Base-by-base conservation (phyloP, 2,329 filamentous ascomycete genomes). In the Seiridium unicorne region DNA sequence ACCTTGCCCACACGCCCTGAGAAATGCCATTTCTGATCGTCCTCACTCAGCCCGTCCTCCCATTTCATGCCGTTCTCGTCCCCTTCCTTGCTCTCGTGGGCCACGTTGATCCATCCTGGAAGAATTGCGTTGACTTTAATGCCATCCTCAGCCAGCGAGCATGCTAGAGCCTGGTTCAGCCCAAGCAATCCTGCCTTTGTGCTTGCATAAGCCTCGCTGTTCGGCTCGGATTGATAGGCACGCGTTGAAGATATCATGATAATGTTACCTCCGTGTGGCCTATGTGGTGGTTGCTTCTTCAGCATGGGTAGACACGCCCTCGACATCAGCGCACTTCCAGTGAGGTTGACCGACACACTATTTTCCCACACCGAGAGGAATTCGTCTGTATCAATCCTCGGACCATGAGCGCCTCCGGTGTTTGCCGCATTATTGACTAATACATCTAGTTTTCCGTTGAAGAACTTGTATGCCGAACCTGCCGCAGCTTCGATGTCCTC, bases 51-150 rank as follows among this genome's bases (percentile, higher is more conserved):
- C 0, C 76, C 79, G 3, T 80, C 76, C 60, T 81, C 78, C 81
- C 80, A 83, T 40, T 62, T 62, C 53, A 55, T 61, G 0, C 73
- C 73, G 46, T 72, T 68, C 64, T 77, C 74, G 64, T 83, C 69
- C 8, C 68, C 69, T 32, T 62, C 66, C 44, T 61, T 65, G 59
- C 65, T 67, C 61, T 72, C 69, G 51, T 81, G 72, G 51, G 66
- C 70, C 6, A 83, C 81, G 64, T 82, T 74, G 51, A 84, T 81
- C 81, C 81, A 84, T 0, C 81, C 81, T 0, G 79, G 81, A 40
- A 82, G 65, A 13, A 84, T 77, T 0, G 79, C 75, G 62, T 82
- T 83, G 34, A 81, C 78, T 4, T 79, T 71, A 34, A 84, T 75
- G 9, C 75, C 73, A 49, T 76, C 73, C 3, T 70, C 67, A 54